Evolutionary conservation across 768 basidiomycete genomes (phyloP).

Genomic region (Tylopilus rubrobrunneus): DNA sequence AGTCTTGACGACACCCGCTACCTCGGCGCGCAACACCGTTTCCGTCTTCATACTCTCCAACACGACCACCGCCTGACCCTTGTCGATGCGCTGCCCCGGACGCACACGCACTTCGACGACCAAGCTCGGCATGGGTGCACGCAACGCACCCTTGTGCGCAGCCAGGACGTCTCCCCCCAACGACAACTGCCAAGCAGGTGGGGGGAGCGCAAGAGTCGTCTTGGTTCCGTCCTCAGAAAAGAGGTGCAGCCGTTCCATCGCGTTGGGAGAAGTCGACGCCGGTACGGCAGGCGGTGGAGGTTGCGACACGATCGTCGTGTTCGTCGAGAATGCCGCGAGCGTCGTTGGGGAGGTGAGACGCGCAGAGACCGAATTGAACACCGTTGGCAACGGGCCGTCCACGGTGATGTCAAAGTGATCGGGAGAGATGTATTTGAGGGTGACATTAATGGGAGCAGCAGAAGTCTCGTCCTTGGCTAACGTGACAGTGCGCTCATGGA

Average conservation of each 20-base stretch:
- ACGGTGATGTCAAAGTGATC: constrained; percentile 55
- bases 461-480: constrained; percentile 56
- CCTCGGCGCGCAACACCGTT: constrained; percentile 74
- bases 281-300: constrained; percentile 49
- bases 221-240: constrained; percentile 58
- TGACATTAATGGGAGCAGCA: constrained; percentile 34
- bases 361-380: constrained; percentile 53
- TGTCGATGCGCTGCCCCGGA: constrained; percentile 73
- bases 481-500: constrained; percentile 55
- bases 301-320: constrained; percentile 76
- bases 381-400: constrained; percentile 24
- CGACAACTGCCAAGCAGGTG: constrained; percentile 67
- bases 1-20: constrained; percentile 62
- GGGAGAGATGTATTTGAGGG: constrained; percentile 39
- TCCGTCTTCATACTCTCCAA: constrained; percentile 99
- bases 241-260: constrained; percentile 74
- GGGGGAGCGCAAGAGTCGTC: constrained; percentile 61
- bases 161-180: constrained; percentile 57
- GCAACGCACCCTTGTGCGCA: constrained; percentile 59
- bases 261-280: constrained; percentile 49
- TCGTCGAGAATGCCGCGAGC: constrained; percentile 44
- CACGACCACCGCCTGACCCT: constrained; percentile 76
- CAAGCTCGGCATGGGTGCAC: constrained; percentile 90
- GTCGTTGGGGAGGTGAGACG: constrained; percentile 51
- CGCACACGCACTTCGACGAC: constrained; percentile 85